Base-by-base conservation (phyloP, 2,329 filamentous ascomycete genomes). In the Aspergillus sp. region DNA sequence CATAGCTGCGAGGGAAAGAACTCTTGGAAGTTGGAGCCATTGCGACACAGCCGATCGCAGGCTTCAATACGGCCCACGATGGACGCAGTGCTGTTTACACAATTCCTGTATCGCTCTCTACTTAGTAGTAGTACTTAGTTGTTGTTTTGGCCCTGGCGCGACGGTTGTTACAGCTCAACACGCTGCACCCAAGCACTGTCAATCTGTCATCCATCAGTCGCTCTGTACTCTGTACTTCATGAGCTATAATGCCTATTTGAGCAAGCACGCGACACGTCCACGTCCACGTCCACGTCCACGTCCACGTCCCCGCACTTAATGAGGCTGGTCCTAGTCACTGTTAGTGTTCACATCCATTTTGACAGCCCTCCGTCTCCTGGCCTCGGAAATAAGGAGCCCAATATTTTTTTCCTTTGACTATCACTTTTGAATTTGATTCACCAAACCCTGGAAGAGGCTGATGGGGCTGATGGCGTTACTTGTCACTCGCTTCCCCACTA, bases 361-460 rank as follows among this genome's bases (percentile, higher is more conserved):
- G 27, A 31, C 9, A 31, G 4, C 27, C 9, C 27, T 11, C 27
- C 9, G 27, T 31, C 27, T 11, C 27, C 27, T 31, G 27, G 9
- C 9, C 27, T 31, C 27, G 27, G 27, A 31, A 31, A 31, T 31
- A 31, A 31, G 27, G 27, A 31, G 27, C 9, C 9, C 27, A 11
- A 31, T 31, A 31, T 31, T 27, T 31, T 31, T 31, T 11, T 4
- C 4, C 27, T 33, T 21, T 12, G 52, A 48, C 48, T 44, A 21
- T 33, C 44, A 15, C 23, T 15, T 21, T 53, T 43, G 37, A 6
- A 40, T 33, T 8, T 35, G 2, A 37, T 21, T 43, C 24, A 40
- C 24, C 33, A 44, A 45, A 56, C 35, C 9, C 44, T 51, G 51
- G 57, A 45, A 60, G 62, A 60, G 57, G 62, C 57, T 62, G 56